Conservation (phyloP, 192 early-diverging fungal genomes). For the Endogone sp. region DNA sequence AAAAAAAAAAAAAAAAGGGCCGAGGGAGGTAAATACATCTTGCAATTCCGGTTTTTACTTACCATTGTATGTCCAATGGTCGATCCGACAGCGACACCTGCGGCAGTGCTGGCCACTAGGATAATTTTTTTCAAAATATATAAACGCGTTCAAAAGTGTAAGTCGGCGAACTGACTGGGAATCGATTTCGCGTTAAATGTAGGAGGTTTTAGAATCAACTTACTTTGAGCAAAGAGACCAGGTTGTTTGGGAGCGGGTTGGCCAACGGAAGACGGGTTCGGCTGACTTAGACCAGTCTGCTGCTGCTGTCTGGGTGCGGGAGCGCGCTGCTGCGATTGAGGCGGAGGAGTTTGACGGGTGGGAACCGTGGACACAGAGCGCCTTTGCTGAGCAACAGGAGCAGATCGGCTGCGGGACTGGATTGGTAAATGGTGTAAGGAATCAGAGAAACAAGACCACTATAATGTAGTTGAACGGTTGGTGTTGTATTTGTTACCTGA, state of each 20-base stretch:
- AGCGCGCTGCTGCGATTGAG: too few species aligned
- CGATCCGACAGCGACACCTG: conserved; percentile 89
- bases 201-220: not conserved
- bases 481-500: too few species aligned
- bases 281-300: conserved; percentile 8
- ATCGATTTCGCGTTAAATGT: not conserved
- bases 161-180: not conserved
- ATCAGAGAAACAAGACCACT: too few species aligned
- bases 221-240: conserved; percentile 71
- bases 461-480: too few species aligned
- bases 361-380: conserved; percentile 53
- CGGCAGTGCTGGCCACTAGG: conserved; percentile 85
- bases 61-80: conserved; percentile 66
- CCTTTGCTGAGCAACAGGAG: conserved; percentile 42
- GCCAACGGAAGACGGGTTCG: conserved; percentile 46
- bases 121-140: not conserved
- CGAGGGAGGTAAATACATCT: not conserved
- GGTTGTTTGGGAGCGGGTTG: conserved; percentile 65
- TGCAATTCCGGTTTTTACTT: conserved; percentile 13
- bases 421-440: too few species aligned
- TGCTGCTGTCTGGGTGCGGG: conserved; percentile 32
- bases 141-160: not conserved
- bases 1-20: too few species aligned
- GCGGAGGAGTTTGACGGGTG: conserved; percentile 56
- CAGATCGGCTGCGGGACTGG: conserved; percentile 14